Percentiles rank a stretch among this genome's conserved stretches.
phyloP scores from a whole-genome alignment of 2,329 filamentous ascomycete genomes.

The Fusarium sp. region DNA sequence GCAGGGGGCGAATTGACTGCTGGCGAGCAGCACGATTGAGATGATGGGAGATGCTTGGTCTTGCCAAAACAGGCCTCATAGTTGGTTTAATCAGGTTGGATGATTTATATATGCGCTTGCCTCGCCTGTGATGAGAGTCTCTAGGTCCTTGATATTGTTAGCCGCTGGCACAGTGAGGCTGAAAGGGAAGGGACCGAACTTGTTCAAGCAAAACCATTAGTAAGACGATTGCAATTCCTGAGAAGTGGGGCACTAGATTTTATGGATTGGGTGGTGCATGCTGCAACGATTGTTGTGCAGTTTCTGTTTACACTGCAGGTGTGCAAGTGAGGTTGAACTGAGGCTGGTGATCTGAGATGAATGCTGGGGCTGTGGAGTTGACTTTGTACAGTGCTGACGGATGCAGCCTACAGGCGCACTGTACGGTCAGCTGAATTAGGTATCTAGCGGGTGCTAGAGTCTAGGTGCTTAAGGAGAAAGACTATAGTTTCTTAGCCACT shows the following conservation, averaged over 20 bases:
- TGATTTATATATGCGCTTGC: neutral
- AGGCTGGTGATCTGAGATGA: slow-evolving; percentile 39
- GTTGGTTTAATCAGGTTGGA: neutral
- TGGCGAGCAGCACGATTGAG: neutral
- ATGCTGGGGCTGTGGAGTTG: slow-evolving; percentile 46
- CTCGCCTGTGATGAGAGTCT: neutral
- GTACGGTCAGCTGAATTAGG: neutral
- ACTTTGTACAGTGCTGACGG: slow-evolving; percentile 9
- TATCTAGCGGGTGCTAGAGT: neutral
- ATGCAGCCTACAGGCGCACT: neutral
- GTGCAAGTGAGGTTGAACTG: slow-evolving; percentile 37
- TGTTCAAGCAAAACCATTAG: neutral
- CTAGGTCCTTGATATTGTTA: no score
- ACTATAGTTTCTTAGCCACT: neutral
- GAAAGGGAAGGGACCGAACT: no score
- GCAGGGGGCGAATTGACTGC: neutral
- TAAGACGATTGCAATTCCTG: neutral
- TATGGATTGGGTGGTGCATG: neutral
- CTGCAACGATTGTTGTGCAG: neutral
- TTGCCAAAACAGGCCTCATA: slow-evolving; percentile 18
- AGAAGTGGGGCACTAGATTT: neutral
- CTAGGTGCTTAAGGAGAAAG: neutral
- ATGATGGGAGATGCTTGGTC: neutral
- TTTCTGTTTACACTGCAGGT: slow-evolving; percentile 11
- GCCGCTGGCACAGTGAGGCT: neutral